Evolutionary conservation across 2,329 filamentous ascomycete genomes (phyloP).

Genomic region (Hymenoscyphus infarciens): DNA sequence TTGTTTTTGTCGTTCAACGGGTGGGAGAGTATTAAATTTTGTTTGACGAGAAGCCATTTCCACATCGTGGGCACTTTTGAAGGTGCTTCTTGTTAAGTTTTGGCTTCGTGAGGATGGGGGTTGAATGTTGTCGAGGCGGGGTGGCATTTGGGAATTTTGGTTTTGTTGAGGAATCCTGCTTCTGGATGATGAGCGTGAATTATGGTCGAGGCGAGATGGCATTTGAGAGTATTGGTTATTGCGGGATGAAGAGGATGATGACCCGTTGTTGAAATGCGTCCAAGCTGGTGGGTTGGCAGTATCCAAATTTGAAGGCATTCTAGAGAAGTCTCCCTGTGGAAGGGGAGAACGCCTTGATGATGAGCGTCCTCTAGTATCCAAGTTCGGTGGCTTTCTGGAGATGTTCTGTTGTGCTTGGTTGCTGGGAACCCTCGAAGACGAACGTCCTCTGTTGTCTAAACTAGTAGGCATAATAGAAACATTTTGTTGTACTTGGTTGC

Average conservation of each 20-base stretch:
- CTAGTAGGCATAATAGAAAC: no score
- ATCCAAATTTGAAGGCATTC: background rate
- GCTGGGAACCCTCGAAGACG: no score
- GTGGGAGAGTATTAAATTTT: background rate
- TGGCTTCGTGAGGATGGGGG: background rate
- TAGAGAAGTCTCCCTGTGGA: background rate
- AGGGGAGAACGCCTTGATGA: no score
- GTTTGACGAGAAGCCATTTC: slow-evolving; percentile 7
- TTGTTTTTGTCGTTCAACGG: background rate
- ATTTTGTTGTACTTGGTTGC: no score
- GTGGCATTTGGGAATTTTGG: background rate
- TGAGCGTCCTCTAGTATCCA: no score
- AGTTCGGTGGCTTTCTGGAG: no score
- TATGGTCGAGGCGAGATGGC: background rate
- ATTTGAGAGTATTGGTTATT: background rate
- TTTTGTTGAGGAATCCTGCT: background rate
- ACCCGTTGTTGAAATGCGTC: background rate
- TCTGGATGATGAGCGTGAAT: background rate
- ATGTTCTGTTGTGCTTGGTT: no score
- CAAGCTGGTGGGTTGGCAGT: background rate
- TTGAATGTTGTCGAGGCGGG: background rate
- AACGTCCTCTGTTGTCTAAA: no score
- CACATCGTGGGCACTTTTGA: background rate
- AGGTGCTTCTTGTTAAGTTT: background rate
- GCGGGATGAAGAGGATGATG: background rate